Conservation (phyloP, 495 filamentous ascomycete genomes). For the Durotheca rogersii region DNA sequence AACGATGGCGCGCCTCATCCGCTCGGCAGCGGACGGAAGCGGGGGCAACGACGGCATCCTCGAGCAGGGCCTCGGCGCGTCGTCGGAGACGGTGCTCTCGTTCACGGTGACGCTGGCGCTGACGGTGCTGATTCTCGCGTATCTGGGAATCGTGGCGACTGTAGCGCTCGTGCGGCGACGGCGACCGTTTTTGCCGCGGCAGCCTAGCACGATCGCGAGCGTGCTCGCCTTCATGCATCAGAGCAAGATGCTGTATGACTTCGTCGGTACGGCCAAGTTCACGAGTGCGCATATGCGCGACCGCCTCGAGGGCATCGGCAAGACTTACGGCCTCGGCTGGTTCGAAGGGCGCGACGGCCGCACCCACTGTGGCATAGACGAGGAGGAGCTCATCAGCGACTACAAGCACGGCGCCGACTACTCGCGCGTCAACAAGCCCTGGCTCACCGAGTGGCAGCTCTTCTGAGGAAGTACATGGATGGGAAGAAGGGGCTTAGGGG, state of each 20-base stretch:
- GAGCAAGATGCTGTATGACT: constrained; percentile 70
- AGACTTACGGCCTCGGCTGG: constrained; percentile 73
- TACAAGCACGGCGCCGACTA: constrained; percentile 62
- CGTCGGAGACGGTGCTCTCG: constrained; percentile 60
- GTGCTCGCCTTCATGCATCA: constrained; percentile 74
- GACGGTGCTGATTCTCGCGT: constrained; percentile 58
- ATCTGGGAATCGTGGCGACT: constrained; percentile 53
- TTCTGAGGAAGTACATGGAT: neutral
- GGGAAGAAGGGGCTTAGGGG: too few relatives aligned
- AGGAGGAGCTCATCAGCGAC: constrained; percentile 61
- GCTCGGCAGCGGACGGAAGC: constrained; percentile 1
- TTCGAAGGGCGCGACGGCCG: constrained; percentile 65
- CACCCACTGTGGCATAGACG: constrained; percentile 67
- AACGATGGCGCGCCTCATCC: too few relatives aligned
- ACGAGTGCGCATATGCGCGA: constrained; percentile 56
- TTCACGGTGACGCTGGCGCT: constrained; percentile 62
- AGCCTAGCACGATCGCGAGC: constrained; percentile 70
- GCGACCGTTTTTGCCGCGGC: constrained; percentile 66
- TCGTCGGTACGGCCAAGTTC: constrained; percentile 64
- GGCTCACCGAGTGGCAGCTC: constrained; percentile 20
- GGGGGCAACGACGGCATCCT: constrained; percentile 11
- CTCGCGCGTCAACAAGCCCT: constrained; percentile 44
- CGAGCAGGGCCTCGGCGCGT: constrained; percentile 44
- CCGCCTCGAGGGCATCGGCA: constrained; percentile 53
- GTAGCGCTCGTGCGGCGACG: constrained; percentile 57